Percentiles rank a stretch among this genome's conserved stretches.
These are phyloP conservation scores for Fagus sylvatica DNA, from an alignment of 306 rosid genomes.

Conservation along the genomic window DNA sequence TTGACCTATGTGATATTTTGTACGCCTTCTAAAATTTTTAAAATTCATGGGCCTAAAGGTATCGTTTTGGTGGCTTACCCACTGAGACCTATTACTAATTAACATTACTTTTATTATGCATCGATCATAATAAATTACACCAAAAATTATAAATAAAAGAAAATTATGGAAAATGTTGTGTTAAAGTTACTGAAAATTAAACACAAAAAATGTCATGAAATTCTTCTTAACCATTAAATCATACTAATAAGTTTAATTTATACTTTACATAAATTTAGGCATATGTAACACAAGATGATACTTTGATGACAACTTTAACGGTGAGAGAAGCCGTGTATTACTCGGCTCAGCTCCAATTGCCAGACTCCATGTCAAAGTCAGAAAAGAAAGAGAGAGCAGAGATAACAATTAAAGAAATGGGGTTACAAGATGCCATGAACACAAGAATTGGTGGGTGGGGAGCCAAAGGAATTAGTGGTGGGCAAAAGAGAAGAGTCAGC, in stretches of 20 bases:
- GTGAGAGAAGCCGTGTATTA: slow-evolving; percentile 51
- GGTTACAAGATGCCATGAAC: slow-evolving; percentile 43
- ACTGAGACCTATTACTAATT: too few relatives aligned
- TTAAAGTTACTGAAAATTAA: too few relatives aligned
- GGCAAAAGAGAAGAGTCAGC: slow-evolving; percentile 55
- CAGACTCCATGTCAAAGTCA: slow-evolving; percentile 41
- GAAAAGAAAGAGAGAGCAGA: slow-evolving; percentile 49
- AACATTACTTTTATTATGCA: too few relatives aligned
- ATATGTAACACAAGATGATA: slow-evolving; percentile 58
- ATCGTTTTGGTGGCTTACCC: too few relatives aligned
- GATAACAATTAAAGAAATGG: slow-evolving; percentile 53
- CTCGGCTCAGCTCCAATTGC: slow-evolving; percentile 55
- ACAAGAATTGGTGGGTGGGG: slow-evolving; percentile 54
- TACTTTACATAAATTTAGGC: slow-evolving; percentile 31
- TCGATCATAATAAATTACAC: too few relatives aligned
- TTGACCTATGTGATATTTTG: too few relatives aligned
- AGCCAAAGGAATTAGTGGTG: slow-evolving; percentile 48
- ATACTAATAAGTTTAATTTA: background rate
- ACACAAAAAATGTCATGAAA: too few relatives aligned
- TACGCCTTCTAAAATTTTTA: too few relatives aligned
- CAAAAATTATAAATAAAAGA: too few relatives aligned
- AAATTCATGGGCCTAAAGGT: too few relatives aligned
- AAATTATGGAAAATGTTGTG: too few relatives aligned
- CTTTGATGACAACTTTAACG: slow-evolving; percentile 40
- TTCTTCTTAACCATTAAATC: too few relatives aligned